Conservation (phyloP, 2,329 filamentous ascomycete genomes). For the Talaromyces piceae region DNA sequence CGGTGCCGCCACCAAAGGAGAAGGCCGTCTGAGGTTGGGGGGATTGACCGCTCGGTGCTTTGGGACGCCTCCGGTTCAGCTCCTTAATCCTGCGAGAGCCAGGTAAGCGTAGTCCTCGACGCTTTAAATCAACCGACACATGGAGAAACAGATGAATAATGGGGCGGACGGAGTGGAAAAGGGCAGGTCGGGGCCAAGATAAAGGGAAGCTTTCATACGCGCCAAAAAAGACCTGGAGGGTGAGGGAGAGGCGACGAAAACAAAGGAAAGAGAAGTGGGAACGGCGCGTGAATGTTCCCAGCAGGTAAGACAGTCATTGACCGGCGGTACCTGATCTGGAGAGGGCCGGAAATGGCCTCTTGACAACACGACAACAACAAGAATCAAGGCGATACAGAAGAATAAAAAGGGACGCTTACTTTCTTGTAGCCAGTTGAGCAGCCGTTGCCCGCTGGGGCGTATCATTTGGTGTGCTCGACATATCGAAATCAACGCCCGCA, state of each 20-base stretch:
- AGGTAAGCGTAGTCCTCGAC: conserved; percentile 1
- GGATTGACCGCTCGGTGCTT: conserved; percentile 12
- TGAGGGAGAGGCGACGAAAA: background rate
- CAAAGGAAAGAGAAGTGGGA: background rate
- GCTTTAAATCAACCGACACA: background rate
- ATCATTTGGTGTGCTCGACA: conserved; percentile 38
- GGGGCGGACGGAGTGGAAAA: background rate
- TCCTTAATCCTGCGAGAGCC: conserved; percentile 23
- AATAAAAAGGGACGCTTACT: conserved; percentile 38
- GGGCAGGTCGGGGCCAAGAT: too few relatives aligned
- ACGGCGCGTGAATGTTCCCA: background rate
- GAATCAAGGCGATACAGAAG: background rate
- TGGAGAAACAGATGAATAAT: background rate
- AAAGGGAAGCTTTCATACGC: too few relatives aligned
- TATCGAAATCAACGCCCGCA: conserved; percentile 21
- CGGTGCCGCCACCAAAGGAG: conserved; percentile 23
- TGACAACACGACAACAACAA: background rate
- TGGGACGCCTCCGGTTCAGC: conserved; percentile 19
- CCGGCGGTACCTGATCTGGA: background rate
- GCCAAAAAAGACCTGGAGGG: too few relatives aligned
- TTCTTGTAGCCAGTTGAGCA: conserved; percentile 48
- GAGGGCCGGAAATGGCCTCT: background rate
- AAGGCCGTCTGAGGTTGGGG: conserved; percentile 15
- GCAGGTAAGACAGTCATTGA: background rate
- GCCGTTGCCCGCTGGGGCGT: conserved; percentile 46